These are phyloP conservation scores for Strobilomyces dryophilus DNA, from an alignment of 768 basidiomycete genomes.

Conservation along the genomic window DNA sequence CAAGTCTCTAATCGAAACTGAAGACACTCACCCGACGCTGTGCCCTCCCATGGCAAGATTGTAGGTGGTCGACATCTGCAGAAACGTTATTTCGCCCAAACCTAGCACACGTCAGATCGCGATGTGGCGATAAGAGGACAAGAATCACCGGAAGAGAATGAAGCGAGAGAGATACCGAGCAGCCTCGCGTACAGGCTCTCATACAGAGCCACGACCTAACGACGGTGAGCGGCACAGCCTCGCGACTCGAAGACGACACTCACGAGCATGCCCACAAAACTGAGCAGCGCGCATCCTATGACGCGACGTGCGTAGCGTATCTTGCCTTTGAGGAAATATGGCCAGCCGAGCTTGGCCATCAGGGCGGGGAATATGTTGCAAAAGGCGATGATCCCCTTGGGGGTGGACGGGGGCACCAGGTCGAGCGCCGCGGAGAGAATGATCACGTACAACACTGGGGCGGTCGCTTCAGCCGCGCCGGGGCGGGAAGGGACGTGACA, in stretches of 20 bases:
- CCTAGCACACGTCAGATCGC: slow-evolving; percentile 43
- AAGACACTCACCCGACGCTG: slow-evolving; percentile 64
- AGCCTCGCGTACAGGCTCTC: slow-evolving; percentile 64
- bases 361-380: slow-evolving; percentile 92
- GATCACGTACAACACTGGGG: slow-evolving; percentile 85
- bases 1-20: neutral
- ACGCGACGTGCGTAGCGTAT: slow-evolving; percentile 79
- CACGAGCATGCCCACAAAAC: slow-evolving; percentile 85
- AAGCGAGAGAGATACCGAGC: slow-evolving; percentile 76
- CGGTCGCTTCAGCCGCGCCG: neutral
- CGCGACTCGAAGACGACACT: slow-evolving; percentile 25
- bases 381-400: slow-evolving; percentile 92
- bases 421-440: slow-evolving; percentile 96
- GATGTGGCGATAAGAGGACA: neutral
- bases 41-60: slow-evolving; percentile 68
- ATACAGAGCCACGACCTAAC: slow-evolving; percentile 74
- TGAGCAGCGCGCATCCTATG: slow-evolving; percentile 68
- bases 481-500: neutral
- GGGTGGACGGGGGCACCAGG: slow-evolving; percentile 85
- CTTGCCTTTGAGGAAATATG: slow-evolving; percentile 81
- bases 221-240: neutral
- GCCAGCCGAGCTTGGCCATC: slow-evolving; percentile 87
- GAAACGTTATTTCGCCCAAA: slow-evolving; percentile 89
- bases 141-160: slow-evolving; percentile 60
- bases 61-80: slow-evolving; percentile 84